Base-by-base conservation (phyloP, 2,329 filamentous ascomycete genomes). In the Aschersonia sp. region DNA sequence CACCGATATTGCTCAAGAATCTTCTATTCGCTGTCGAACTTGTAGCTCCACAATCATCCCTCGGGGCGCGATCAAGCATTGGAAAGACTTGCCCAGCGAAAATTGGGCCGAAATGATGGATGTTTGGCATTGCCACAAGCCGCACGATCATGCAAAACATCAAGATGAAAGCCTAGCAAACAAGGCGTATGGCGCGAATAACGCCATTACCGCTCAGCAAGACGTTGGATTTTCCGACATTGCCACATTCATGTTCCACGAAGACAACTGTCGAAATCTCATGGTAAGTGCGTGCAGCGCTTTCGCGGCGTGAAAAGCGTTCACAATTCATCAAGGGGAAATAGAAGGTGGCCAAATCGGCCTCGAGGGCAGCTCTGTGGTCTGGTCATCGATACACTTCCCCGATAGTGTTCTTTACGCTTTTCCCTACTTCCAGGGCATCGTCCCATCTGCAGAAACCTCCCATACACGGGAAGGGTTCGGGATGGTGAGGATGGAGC, bases 31-130 rank as follows among this genome's bases (percentile, higher is more conserved):
- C 31, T 72, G 72, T 56, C 63, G 70, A 49, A 47, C 54, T 52
- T 73, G 70, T 60, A 46, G 53, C 43, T 50, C 58, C 12, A 50
- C 47, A 2, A 50, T 78, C 14, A 63, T 78, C 10, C 41, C 56
- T 1, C 47, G 56, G 4, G 65, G 60, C 6, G 55, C 46, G 4
- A 68, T 78, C 6, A 66, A 63, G 40, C 63, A 67, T 39, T 98
- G 92, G 90, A 95, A 90, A 65, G 88, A 98, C 59, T 69, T 98
- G 14, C 92, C 92, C 0, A 95, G 88, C 59, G 88, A 94, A 57
- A 90, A 95, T 58, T 98, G 92, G 92, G 94, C 92, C 0, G 92
- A 98, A 67, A 94, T 98, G 89, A 98, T 98, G 92, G 94, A 98
- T 63, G 94, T 98, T 56, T 98, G 92, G 92, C 94, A 98, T 64